Evolutionary conservation across 257 asterid species (phyloP), one percentile per base, ranked within the genome.

Genomic region (Plantago elongata): DNA sequence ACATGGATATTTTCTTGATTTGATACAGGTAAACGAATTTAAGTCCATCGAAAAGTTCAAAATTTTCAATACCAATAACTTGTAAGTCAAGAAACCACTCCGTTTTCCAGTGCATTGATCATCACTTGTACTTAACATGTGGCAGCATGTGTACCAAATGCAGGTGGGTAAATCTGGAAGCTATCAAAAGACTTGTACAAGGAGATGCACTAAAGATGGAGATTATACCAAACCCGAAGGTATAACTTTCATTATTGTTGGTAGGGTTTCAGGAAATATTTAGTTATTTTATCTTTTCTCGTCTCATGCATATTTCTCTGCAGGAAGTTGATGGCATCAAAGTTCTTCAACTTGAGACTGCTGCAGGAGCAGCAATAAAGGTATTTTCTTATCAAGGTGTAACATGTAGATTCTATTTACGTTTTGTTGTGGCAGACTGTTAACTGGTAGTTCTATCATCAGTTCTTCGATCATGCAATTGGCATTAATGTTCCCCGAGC

Each of bases 341-440:
- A 73, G 94, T 93, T 75, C 97, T 91, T 81, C 98, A 91, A 76
- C 94, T 91, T 61, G 97, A 91, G 83, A 88, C 97, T 60, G 98
- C 98, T 66, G 99, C 97, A 50, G 99, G 99, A 58, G 97, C 99
- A 61, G 99, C 97, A 22, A 93, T 93, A 69, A 87, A 70, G 97
- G 99, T 93, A 83, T 40, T 2, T 52, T 52, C 27, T 18, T 52
- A 17, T 22, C 12, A 30, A 52, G 58, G 9, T 37, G 22, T 52
- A 22, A 52, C 30, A 49, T 22, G 6, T 22, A 0, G 22, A 52
- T 22, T 11, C 13, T 52, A 22, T 52, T 8, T 52, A 22, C 17
- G 12, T 11, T 0, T 51, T 15, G 12, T 22, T 15, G 34, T 51
- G 54, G 18, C 18, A 51, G 12, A 12, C 27, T 52, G n/a, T 52